phyloP scores from a whole-genome alignment of 139 green algal genomes.

The Chlamydomonas schloesseri region DNA sequence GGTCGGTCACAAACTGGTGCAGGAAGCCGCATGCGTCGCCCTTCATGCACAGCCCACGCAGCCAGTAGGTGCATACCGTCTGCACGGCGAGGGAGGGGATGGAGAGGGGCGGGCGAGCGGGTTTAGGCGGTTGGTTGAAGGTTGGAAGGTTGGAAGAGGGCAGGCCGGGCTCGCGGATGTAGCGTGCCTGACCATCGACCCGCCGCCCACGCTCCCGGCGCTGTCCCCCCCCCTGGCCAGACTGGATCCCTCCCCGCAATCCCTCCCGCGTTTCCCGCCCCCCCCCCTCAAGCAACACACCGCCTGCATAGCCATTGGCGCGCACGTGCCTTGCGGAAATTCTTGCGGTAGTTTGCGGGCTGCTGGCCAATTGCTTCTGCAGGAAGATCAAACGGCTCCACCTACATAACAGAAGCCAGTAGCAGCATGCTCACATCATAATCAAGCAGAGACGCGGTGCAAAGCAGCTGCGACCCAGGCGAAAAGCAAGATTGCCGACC shows the following conservation, averaged over 20 bases:
- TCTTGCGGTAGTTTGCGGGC: slow-evolving; percentile 73
- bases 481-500: too few species aligned
- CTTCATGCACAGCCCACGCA: slow-evolving; percentile 97
- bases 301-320: too few species aligned
- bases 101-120: background rate
- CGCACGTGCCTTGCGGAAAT: slow-evolving; percentile 68
- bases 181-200: too few species aligned
- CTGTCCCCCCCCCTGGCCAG: too few species aligned
- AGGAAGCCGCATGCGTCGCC: slow-evolving; percentile 96
- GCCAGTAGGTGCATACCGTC: slow-evolving; percentile 98
- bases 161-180: background rate
- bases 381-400: slow-evolving; percentile 36
- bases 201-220: too few species aligned
- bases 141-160: too few species aligned
- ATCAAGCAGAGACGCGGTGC: too few species aligned
- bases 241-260: too few species aligned
- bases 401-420: background rate
- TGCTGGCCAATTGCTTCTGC: slow-evolving; percentile 70
- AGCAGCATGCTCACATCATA: background rate
- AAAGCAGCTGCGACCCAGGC: too few species aligned
- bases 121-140: background rate
- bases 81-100: slow-evolving; percentile 54
- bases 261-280: too few species aligned
- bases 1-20: slow-evolving; percentile 88
- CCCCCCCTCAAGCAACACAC: too few species aligned